phyloP scores from a whole-genome alignment of 192 early-diverging fungal genomes.

The Backusella morwellensis region DNA sequence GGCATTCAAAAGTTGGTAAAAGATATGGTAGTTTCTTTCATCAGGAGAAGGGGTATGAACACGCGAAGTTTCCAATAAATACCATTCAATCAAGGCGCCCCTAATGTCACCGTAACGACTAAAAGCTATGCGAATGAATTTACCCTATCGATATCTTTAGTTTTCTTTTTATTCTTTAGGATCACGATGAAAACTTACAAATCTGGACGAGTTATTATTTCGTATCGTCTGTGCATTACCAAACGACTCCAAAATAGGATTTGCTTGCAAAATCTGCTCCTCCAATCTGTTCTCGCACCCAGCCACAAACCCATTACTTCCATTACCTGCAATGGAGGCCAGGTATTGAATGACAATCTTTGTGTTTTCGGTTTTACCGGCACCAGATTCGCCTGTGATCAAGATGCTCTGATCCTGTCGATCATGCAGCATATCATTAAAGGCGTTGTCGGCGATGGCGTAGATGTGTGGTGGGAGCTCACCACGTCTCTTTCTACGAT shows the following conservation, averaged over 20 bases:
- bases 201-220: conserved; percentile 98
- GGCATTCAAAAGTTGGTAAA: conserved; percentile 97
- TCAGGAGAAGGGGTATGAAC: conserved; percentile 89
- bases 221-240: conserved; percentile 98
- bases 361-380: conserved; percentile 99
- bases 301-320: conserved; percentile 40
- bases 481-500: conserved; percentile 66
- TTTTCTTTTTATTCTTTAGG: no score
- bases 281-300: conserved; percentile 56
- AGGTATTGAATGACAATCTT: conserved; percentile 99
- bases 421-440: conserved; percentile 91
- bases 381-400: conserved; percentile 92
- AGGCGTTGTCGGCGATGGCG: conserved; percentile 89
- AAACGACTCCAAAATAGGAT: conserved; percentile 97
- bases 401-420: conserved; percentile 96
- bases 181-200: conserved; percentile 51
- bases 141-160: conserved; percentile 54
- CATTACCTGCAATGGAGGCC: conserved; percentile 73
- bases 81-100: conserved; percentile 96
- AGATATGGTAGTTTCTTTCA: conserved; percentile 97
- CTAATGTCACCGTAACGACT: conserved; percentile 79
- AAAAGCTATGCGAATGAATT: conserved; percentile 99
- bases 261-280: conserved; percentile 85
- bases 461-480: conserved; percentile 89
- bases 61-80: conserved; percentile 95